phyloP scores from a whole-genome alignment of 805 yeast species.

The Saturnispora serradocipensis region DNA sequence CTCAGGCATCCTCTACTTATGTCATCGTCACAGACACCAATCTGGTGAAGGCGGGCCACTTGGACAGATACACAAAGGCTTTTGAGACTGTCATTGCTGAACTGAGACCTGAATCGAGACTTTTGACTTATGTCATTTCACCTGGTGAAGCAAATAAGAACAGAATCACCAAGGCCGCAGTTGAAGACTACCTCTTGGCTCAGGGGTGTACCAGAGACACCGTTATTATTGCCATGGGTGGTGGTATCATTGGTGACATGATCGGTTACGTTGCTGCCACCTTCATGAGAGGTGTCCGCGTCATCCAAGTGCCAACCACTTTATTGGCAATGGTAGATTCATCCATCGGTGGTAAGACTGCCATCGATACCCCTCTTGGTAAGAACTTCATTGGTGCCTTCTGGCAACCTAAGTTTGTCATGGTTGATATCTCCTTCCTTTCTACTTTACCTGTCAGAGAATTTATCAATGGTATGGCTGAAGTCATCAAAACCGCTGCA shows the following conservation, averaged over 20 bases:
- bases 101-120: constrained; percentile 47
- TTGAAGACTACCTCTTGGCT: constrained; percentile 77
- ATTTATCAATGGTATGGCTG: constrained; percentile 97
- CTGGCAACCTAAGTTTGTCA: constrained; percentile 89
- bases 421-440: constrained; percentile 81
- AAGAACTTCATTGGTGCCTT: constrained; percentile 95
- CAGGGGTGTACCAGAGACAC: constrained; percentile 95
- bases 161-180: constrained; percentile 81
- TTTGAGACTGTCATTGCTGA: constrained; percentile 32
- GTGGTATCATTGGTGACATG: constrained; percentile 99
- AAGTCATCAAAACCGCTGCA: constrained; percentile 95
- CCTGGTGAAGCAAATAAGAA: constrained; percentile 93
- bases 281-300: constrained; percentile 95
- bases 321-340: constrained; percentile 96
- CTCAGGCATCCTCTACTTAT: constrained; percentile 78
- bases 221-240: constrained; percentile 89
- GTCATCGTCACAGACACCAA: constrained; percentile 85
- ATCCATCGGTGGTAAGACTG: constrained; percentile 97
- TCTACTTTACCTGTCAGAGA: constrained; percentile 87
- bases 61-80: constrained; percentile 35
- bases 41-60: constrained; percentile 57
- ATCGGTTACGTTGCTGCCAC: constrained; percentile 99
- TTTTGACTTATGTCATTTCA: constrained; percentile 64
- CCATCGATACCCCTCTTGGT: constrained; percentile 93
- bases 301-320: constrained; percentile 90